phyloP scores from a whole-genome alignment of 140 eudicot genomes.

The Bidens hawaiensis region DNA sequence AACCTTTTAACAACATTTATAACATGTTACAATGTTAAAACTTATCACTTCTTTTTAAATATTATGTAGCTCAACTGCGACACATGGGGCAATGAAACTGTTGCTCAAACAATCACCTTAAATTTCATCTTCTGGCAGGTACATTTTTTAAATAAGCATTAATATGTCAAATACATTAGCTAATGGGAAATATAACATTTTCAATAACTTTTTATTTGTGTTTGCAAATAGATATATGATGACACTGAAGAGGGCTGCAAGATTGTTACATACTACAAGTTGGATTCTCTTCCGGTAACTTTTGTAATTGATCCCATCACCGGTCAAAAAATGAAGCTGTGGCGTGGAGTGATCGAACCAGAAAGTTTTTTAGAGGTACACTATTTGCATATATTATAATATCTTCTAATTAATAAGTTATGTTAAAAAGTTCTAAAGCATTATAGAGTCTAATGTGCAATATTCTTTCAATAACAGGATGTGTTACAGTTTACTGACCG shows the following conservation, averaged over 20 bases:
- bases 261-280: slow-evolving; percentile 63
- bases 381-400: background rate
- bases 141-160: slow-evolving; percentile 2
- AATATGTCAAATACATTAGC: background rate
- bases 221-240: slow-evolving; percentile 53
- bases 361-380: slow-evolving; percentile 80
- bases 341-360: slow-evolving; percentile 92
- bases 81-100: slow-evolving; percentile 95
- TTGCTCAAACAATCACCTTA: slow-evolving; percentile 74
- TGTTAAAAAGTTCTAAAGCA: no score
- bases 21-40: background rate
- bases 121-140: slow-evolving; percentile 99
- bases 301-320: slow-evolving; percentile 85
- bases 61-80: slow-evolving; percentile 83
- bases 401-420: no score
- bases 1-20: background rate
- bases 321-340: slow-evolving; percentile 91
- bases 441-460: background rate
- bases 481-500: slow-evolving; percentile 63
- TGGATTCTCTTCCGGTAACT: slow-evolving; percentile 71
- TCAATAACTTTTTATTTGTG: background rate
- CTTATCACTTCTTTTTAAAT: background rate
- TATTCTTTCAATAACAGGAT: slow-evolving; percentile 37
- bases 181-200: background rate
- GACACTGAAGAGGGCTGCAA: slow-evolving; percentile 90